These are phyloP conservation scores for Stentor roeselii DNA, from an alignment of 73 alveolate genomes.

Conservation along the genomic window DNA sequence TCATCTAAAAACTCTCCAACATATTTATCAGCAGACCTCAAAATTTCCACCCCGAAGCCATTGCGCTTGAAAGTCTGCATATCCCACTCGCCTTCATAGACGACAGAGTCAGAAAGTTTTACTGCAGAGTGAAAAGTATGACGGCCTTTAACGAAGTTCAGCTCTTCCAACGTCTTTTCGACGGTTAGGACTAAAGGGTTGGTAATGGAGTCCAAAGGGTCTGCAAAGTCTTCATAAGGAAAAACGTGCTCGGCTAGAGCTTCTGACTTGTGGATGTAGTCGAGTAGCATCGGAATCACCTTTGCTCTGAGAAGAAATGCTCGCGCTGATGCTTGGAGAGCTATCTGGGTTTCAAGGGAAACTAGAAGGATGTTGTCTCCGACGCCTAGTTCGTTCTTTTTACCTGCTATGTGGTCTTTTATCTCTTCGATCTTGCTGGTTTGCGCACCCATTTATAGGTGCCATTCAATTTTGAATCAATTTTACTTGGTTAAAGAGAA, in stretches of 20 bases:
- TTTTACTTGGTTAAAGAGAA: neutral
- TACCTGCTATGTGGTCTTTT: neutral
- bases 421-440: neutral
- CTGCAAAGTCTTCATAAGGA: neutral
- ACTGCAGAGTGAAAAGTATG: neutral
- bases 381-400: neutral
- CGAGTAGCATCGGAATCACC: neutral
- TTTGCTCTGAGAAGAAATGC: neutral
- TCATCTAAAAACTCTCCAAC: constrained; percentile 33
- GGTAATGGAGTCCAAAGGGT: neutral
- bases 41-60: neutral
- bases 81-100: constrained; percentile 25
- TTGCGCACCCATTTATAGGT: neutral
- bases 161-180: neutral
- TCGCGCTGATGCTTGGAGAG: neutral
- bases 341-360: neutral
- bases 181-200: neutral
- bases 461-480: neutral
- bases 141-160: neutral
- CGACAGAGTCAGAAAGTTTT: neutral
- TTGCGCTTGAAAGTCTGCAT: neutral
- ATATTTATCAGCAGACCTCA: neutral
- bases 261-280: neutral
- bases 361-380: neutral
- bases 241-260: neutral